These are phyloP conservation scores for Syncephalastrum monosporum DNA, from an alignment of 371 early-diverging fungal species.

Conservation along the genomic window DNA sequence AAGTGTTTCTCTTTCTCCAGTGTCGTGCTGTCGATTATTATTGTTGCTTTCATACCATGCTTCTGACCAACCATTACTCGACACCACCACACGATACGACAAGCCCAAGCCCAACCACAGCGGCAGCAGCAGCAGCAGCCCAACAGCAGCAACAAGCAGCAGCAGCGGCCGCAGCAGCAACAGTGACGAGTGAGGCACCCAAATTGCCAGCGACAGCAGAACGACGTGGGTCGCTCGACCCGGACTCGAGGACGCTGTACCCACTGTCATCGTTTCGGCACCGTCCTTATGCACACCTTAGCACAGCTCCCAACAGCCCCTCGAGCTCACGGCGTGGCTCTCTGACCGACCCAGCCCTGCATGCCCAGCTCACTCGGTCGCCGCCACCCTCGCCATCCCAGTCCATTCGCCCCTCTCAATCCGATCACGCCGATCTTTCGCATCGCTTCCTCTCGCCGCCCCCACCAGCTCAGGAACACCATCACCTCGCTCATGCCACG, in stretches of 20 bases:
- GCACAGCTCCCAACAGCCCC: no score
- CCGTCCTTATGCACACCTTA: conserved; percentile 27
- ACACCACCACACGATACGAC: not conserved
- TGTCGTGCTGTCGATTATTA: no score
- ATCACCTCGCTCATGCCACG: conserved; percentile 2
- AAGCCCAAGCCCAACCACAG: conserved; percentile 1
- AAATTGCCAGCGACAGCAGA: conserved; percentile 2
- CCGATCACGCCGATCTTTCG: conserved; percentile 22
- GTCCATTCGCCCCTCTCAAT: conserved; percentile 18
- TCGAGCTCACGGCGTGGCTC: conserved; percentile 24
- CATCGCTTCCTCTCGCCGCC: conserved; percentile 14
- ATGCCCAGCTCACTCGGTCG: conserved; percentile 22
- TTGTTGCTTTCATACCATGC: no score
- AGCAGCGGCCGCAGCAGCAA: conserved; percentile 5
- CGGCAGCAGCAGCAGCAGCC: conserved; percentile 2
- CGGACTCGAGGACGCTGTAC: conserved; percentile 20
- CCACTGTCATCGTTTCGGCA: conserved; percentile 21
- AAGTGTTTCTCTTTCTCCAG: no score
- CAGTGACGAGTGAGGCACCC: conserved; percentile 1
- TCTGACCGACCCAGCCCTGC: conserved; percentile 27
- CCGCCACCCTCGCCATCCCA: conserved; percentile 33
- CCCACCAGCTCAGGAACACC: conserved; percentile 9
- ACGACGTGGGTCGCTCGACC: conserved; percentile 20
- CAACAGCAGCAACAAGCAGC: conserved; percentile 7
- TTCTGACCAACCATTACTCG: no score